phyloP scores from a whole-genome alignment of 768 basidiomycete genomes.

The Mycena chlorophos region DNA sequence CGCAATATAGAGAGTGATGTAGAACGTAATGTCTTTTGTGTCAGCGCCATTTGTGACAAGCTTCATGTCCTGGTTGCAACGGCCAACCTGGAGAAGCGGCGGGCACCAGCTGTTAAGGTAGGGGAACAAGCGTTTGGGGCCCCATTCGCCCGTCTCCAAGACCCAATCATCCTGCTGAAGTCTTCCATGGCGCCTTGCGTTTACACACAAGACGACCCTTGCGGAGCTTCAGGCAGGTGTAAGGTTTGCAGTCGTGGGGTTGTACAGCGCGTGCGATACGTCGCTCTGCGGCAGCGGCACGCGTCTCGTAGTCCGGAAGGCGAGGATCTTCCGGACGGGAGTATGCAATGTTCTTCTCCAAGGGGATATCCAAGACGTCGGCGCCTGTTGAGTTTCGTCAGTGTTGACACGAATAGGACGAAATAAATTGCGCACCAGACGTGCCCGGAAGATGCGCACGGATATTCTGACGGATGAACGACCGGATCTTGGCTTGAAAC shows the following conservation, averaged over 20 bases:
- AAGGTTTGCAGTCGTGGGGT: conserved; percentile 32
- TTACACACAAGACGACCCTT: conserved; percentile 33
- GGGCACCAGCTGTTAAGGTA: conserved; percentile 34
- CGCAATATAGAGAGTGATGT: conserved; percentile 39
- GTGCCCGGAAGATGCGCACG: conserved; percentile 30
- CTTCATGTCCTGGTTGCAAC: conserved; percentile 43
- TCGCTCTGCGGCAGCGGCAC: conserved; percentile 15
- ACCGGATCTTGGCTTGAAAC: conserved; percentile 29
- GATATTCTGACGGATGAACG: conserved; percentile 34
- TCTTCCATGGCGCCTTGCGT: conserved; percentile 31
- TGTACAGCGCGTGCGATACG: conserved; percentile 30
- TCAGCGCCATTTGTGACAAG: conserved; percentile 35
- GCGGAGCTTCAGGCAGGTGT: conserved; percentile 23
- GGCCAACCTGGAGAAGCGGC: conserved; percentile 17
- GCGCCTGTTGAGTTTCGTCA: too few species aligned
- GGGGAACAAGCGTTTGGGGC: conserved; percentile 20
- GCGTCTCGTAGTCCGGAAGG: conserved; percentile 10
- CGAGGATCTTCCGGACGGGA: conserved; percentile 36
- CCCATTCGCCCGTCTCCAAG: conserved; percentile 30
- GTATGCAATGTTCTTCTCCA: conserved; percentile 31
- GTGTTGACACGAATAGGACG: too few species aligned
- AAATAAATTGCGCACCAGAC: neutral
- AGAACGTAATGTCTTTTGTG: conserved; percentile 36
- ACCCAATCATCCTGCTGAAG: conserved; percentile 28
- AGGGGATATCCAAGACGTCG: conserved; percentile 20